These are phyloP conservation scores for Metarhizium rileyi DNA, from an alignment of 2,329 filamentous ascomycete species.

Conservation along the genomic window DNA sequence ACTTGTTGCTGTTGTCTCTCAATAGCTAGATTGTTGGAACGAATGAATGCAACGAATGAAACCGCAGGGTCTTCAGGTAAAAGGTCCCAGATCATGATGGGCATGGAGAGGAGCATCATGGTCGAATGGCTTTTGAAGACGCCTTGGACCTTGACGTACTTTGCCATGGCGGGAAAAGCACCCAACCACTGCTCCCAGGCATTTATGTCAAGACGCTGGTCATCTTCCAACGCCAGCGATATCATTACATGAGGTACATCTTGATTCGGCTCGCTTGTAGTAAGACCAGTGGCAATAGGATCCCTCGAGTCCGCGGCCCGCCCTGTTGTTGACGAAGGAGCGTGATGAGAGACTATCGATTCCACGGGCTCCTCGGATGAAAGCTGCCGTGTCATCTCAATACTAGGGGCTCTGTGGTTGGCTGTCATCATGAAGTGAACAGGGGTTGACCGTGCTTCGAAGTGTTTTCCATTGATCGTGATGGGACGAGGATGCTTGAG, in stretches of 20 bases:
- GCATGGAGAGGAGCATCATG: conserved; percentile 46
- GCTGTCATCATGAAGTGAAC: conserved; percentile 56
- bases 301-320: conserved; percentile 16
- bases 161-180: conserved; percentile 46
- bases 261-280: conserved; percentile 38
- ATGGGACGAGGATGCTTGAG: conserved; percentile 50
- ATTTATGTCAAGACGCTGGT: conserved; percentile 46
- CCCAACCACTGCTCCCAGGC: conserved; percentile 50
- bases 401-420: conserved; percentile 48
- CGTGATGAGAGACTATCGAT: conserved; percentile 13
- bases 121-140: conserved; percentile 54
- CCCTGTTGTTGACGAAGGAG: conserved; percentile 14
- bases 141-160: conserved; percentile 51
- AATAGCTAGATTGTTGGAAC: conserved; percentile 43
- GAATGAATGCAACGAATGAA: conserved; percentile 48
- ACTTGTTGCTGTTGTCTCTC: conserved; percentile 18
- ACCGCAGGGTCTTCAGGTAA: conserved; percentile 48
- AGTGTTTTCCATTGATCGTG: conserved; percentile 46
- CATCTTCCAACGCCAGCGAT: conserved; percentile 47
- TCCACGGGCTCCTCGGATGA: conserved; percentile 16
- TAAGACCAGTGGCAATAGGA: conserved; percentile 15
- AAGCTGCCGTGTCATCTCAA: conserved; percentile 37
- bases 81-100: conserved; percentile 50
- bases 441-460: conserved; percentile 48
- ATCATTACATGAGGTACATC: conserved; percentile 52